Conservation (phyloP, 768 basidiomycete genomes). For the Mycena galericulata region DNA sequence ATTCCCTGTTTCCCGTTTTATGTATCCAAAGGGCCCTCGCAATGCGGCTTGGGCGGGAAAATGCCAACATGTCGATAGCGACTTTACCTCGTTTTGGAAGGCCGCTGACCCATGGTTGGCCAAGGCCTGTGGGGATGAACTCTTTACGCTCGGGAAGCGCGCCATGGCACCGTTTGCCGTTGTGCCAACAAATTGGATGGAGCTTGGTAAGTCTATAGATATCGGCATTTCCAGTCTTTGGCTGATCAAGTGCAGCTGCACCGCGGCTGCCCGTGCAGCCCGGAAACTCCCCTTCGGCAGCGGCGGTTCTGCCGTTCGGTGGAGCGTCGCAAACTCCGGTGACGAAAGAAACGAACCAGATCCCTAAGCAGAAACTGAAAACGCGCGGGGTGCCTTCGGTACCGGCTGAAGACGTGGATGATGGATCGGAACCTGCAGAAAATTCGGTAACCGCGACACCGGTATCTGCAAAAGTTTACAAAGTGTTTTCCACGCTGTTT, state of each 20-base stretch:
- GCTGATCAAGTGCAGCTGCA: background rate
- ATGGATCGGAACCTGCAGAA: background rate
- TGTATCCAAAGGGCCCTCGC: slow-evolving; percentile 24
- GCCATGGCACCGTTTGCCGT: slow-evolving; percentile 4
- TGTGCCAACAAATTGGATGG: slow-evolving; percentile 1
- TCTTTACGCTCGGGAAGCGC: background rate
- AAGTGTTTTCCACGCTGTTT: slow-evolving; percentile 9
- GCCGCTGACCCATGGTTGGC: slow-evolving; percentile 8
- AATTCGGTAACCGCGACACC: background rate
- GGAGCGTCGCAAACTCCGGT: background rate
- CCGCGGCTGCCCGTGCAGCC: background rate
- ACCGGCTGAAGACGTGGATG: background rate
- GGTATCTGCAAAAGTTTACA: background rate
- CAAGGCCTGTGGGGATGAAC: background rate
- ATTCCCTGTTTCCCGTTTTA: slow-evolving; percentile 1
- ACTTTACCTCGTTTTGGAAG: slow-evolving; percentile 16
- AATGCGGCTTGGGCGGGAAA: slow-evolving; percentile 9
- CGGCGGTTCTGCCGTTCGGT: slow-evolving; percentile 9
- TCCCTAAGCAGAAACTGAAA: slow-evolving; percentile 2
- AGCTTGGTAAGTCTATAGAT: slow-evolving; percentile 3
- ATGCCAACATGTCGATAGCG: background rate
- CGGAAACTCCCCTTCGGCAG: background rate
- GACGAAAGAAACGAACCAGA: background rate
- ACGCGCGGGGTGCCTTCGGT: background rate
- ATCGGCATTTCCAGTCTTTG: background rate